Evolutionary conservation across 441 rosid genomes (phyloP).

Genomic region (Eutrema salsugineum): DNA sequence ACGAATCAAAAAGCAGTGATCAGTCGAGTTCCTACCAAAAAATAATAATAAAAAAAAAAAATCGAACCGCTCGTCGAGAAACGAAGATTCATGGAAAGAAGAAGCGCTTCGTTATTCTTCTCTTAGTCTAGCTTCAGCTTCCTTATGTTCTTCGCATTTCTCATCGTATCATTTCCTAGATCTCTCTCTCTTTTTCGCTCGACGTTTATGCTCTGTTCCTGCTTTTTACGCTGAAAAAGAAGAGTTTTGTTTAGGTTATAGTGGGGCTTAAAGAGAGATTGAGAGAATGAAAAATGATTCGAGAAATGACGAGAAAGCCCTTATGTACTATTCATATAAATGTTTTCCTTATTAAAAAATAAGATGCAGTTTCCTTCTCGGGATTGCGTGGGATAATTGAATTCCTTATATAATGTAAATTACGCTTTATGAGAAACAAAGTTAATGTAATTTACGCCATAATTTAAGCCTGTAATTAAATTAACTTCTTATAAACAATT

Average conservation of each 20-base stretch:
- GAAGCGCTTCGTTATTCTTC: not conserved
- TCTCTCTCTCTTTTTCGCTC: not conserved
- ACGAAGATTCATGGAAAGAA: not conserved
- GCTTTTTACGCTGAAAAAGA: conserved; percentile 8
- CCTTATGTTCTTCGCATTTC: not conserved
- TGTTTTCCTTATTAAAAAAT: not conserved
- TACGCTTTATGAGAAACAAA: not conserved
- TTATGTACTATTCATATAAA: not conserved
- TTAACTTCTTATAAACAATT: not conserved
- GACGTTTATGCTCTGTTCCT: conserved; percentile 21
- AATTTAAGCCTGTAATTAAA: not conserved
- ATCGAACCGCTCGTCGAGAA: not conserved
- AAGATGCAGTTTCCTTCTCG: not conserved
- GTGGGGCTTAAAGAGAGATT: not conserved
- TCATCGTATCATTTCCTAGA: not conserved
- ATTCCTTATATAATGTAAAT: conserved; percentile 11
- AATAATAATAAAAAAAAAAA: too few relatives aligned
- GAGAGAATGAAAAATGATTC: not conserved
- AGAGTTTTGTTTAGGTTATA: conserved; percentile 19
- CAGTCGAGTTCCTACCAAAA: not conserved
- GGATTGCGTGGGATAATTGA: conserved; percentile 19
- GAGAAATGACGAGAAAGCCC: not conserved
- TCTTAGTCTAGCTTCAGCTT: not conserved
- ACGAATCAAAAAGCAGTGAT: not conserved
- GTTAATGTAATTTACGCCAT: conserved; percentile 7